Conservation (phyloP, 768 basidiomycete genomes). For the Russula brevipes region DNA sequence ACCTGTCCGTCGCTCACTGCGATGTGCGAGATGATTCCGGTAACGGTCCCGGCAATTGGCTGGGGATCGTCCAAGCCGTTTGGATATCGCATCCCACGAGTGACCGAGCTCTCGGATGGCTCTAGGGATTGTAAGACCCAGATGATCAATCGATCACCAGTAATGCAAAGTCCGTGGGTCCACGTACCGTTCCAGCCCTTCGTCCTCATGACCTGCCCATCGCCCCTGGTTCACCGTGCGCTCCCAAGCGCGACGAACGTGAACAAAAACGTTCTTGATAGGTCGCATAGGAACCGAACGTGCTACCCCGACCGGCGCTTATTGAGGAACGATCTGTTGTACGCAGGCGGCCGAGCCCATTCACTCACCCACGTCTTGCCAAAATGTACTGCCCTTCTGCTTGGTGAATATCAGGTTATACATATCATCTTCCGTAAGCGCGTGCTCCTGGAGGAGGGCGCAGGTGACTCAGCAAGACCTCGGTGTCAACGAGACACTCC, state of each 20-base stretch:
- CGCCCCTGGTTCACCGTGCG: conserved; percentile 2
- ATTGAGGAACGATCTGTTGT: background rate
- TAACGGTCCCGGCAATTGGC: conserved; percentile 11
- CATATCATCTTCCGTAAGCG: background rate
- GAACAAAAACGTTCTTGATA: conserved; percentile 12
- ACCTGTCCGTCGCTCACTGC: background rate
- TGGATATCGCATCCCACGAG: conserved; percentile 5
- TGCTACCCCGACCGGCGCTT: background rate
- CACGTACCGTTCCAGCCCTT: conserved; percentile 2
- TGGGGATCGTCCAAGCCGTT: background rate
- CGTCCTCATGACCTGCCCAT: conserved; percentile 2
- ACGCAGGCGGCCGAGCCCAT: background rate
- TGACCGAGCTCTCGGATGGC: conserved; percentile 9
- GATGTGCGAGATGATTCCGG: conserved; percentile 8
- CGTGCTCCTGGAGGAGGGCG: background rate
- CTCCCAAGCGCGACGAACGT: conserved; percentile 16
- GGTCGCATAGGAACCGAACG: conserved; percentile 14
- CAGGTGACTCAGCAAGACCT: background rate
- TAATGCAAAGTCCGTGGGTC: background rate
- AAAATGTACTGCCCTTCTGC: conserved; percentile 9
- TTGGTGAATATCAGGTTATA: conserved; percentile 1
- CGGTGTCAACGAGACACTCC: background rate
- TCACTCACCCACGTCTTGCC: conserved; percentile 4
- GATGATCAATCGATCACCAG: background rate
- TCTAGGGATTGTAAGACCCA: background rate